Evolutionary conservation across 2,329 filamentous ascomycete species (phyloP), one percentile per base, ranked within the genome.

Genomic region (Pseudopyrenochaeta lycopersici): DNA sequence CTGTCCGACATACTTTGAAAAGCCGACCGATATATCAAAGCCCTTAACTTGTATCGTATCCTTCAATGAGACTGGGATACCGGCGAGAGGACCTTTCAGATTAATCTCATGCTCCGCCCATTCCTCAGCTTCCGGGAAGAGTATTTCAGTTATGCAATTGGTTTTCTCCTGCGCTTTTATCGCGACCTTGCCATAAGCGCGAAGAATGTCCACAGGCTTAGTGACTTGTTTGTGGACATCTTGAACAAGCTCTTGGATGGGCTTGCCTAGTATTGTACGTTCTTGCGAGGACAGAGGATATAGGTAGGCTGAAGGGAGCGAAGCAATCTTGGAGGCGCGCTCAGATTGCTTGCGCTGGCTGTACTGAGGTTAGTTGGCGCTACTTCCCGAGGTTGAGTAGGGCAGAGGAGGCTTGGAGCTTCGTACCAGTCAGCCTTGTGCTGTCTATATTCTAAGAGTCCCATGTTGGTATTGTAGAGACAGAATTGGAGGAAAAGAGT

Each of bases 81-180:
- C 93, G 1, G 93, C 92, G 29, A 97, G 78, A 1, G 93, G 91
- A 0, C 92, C 92, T 66, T 90, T 85, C 29, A 94, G 77, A 71
- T 97, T 92, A 71, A 88, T 77, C 18, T 79, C 81, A 23, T 82
- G 76, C 12, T 81, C 73, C 7, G 77, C 70, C 91, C 92, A 97
- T 48, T 80, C 76, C 76, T 96, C 91, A 0, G 92, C 91, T 49
- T 89, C 88, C 0, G 85, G 82, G 32, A 97, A 84, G 79, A 97
- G 85, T 50, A 97, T 81, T 77, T 97, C 93, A 0, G 94, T 97
- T 11, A 96, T 78, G 70, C 91, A 96, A 74, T 97, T 97, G 2
- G 92, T 97, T 77, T 89, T 89, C 58, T 88, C 84, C 31, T 97
- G 94, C 1, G 92, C 93, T 68, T 88, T 89, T 46, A 96, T 73